A percentile compares a stretch with the other conserved stretches of the same genome.
Conservation (phyloP, 2,329 filamentous ascomycete genomes). For the Colletotrichum theobromicola region DNA sequence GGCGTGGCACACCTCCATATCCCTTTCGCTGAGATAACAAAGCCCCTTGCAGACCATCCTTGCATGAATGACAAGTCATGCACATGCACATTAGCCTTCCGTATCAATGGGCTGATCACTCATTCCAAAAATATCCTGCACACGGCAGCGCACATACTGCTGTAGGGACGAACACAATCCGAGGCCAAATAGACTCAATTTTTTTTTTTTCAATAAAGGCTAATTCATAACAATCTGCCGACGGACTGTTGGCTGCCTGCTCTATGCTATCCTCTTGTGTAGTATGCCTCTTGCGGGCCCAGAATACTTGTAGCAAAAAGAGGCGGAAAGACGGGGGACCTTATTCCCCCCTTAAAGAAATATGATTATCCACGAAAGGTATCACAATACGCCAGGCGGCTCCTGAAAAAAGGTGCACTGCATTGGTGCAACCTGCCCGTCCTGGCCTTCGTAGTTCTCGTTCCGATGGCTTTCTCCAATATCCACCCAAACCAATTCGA, state of each 20-base stretch:
- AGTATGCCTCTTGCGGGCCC: background rate
- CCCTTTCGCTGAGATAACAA: background rate
- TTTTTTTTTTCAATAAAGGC: background rate
- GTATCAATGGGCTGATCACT: background rate
- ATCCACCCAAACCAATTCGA: constrained; percentile 1
- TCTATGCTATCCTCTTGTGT: constrained; percentile 3
- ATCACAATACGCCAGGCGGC: background rate
- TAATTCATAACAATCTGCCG: constrained; percentile 22
- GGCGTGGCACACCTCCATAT: background rate
- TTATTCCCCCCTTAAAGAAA: constrained; percentile 7
- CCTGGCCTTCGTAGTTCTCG: background rate
- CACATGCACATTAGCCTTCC: background rate
- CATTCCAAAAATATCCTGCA: background rate
- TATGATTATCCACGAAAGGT: constrained; percentile 21
- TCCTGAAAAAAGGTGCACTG: background rate
- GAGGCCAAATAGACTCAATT: background rate
- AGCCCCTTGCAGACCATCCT: background rate
- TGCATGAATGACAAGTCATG: background rate
- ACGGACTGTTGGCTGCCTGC: constrained; percentile 16
- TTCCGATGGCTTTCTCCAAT: constrained; percentile 2
- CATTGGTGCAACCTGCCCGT: background rate
- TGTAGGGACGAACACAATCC: background rate
- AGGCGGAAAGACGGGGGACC: background rate
- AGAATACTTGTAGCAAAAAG: background rate
- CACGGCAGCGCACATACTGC: background rate